Conservation (phyloP, 805 yeast genomes). For the Cyberlindnera sargentensis region DNA sequence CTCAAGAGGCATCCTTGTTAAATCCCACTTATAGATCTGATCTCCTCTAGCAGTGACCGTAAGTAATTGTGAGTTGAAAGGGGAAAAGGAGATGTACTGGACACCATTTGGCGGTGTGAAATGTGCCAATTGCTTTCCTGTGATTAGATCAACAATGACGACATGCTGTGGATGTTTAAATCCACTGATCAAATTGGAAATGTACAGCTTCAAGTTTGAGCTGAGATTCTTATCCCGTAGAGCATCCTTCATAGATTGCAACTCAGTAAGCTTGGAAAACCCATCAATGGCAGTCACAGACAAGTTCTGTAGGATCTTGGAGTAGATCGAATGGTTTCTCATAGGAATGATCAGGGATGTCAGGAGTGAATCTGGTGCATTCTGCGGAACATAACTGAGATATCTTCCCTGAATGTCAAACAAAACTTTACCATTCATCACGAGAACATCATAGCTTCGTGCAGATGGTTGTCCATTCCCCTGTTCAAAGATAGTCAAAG, state of each 20-base stretch:
- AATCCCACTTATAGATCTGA: slow-evolving; percentile 57
- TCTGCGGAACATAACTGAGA: slow-evolving; percentile 29
- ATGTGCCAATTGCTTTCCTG: slow-evolving; percentile 30
- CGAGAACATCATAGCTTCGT: slow-evolving; percentile 11
- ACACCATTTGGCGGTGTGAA: slow-evolving; percentile 60
- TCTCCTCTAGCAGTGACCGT: slow-evolving; percentile 56
- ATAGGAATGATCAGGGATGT: slow-evolving; percentile 16
- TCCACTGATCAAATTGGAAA: slow-evolving; percentile 15
- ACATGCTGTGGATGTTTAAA: slow-evolving; percentile 26
- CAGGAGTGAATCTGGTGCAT: background rate
- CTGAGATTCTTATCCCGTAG: slow-evolving; percentile 10
- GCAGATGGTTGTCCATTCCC: slow-evolving; percentile 13
- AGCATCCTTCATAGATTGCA: slow-evolving; percentile 13
- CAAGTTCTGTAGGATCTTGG: slow-evolving; percentile 34
- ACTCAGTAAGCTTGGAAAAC: slow-evolving; percentile 39
- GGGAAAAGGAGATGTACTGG: slow-evolving; percentile 52
- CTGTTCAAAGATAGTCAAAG: slow-evolving; percentile 21
- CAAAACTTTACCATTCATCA: slow-evolving; percentile 32
- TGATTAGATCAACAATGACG: slow-evolving; percentile 40
- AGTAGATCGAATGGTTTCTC: slow-evolving; percentile 17
- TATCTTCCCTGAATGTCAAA: slow-evolving; percentile 37
- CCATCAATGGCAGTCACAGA: slow-evolving; percentile 50
- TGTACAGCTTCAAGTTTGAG: slow-evolving; percentile 8
- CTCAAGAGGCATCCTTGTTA: slow-evolving; percentile 41
- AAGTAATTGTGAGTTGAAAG: slow-evolving; percentile 50